Evolutionary conservation across 345 rosid genomes (phyloP).

Genomic region (Abelmoschus esculentus): DNA sequence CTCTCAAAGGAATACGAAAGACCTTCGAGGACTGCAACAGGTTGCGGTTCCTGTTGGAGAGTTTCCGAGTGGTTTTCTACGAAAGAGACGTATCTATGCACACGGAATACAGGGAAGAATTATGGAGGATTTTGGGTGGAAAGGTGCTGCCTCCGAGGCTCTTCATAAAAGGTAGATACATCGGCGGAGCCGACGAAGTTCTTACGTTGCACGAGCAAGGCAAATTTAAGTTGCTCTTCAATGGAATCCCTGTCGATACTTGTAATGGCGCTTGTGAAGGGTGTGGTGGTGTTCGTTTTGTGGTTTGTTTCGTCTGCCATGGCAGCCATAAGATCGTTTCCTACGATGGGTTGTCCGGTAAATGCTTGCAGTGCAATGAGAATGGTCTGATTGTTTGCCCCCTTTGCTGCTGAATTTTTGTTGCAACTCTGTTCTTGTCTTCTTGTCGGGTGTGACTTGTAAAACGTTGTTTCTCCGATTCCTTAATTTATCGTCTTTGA

Average conservation of each 20-base stretch:
- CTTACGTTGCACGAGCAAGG: constrained; percentile 68
- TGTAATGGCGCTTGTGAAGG: constrained; percentile 30
- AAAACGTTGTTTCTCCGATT: too few relatives aligned
- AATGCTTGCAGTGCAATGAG: constrained; percentile 69
- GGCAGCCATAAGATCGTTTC: constrained; percentile 52
- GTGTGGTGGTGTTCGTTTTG: constrained; percentile 61
- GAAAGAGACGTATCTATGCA: constrained; percentile 90
- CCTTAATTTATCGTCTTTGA: too few relatives aligned
- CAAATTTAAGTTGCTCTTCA: constrained; percentile 43
- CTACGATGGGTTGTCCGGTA: constrained; percentile 25
- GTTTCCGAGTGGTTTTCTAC: constrained; percentile 44
- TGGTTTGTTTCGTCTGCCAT: constrained; percentile 57
- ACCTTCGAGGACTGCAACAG: constrained; percentile 78
- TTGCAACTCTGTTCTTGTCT: too few relatives aligned
- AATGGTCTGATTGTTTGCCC: constrained; percentile 72
- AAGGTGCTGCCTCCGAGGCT: constrained; percentile 66
- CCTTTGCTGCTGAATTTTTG: constrained; percentile 33
- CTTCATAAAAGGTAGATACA: constrained; percentile 65
- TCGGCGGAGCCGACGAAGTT: constrained; percentile 80
- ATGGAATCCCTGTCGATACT: constrained; percentile 39
- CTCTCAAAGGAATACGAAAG: constrained; percentile 69
- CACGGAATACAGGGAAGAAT: constrained; percentile 55
- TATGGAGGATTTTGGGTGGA: constrained; percentile 40
- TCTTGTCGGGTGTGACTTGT: too few relatives aligned
- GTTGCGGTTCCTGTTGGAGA: constrained; percentile 59